Conservation (phyloP, 495 filamentous ascomycete genomes). For the Parmelia sp. region DNA sequence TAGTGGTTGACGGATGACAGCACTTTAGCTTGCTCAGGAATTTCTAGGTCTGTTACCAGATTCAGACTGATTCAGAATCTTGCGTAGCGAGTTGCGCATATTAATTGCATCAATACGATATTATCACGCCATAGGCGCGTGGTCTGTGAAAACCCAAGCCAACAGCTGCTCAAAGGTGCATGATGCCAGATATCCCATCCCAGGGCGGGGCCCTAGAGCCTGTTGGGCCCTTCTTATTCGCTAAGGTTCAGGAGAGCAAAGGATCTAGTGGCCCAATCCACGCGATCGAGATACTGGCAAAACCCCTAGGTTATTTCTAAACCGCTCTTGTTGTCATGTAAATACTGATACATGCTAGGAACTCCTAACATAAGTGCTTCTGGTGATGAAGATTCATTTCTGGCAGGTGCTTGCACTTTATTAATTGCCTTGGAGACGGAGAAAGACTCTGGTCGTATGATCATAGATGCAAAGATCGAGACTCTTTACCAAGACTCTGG, state of each 20-base stretch:
- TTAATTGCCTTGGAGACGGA: not conserved
- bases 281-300: slow-evolving; percentile 3
- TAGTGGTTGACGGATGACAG: not conserved
- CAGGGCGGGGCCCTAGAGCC: not conserved
- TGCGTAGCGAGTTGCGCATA: not conserved
- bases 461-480: slow-evolving; percentile 11
- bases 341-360: not conserved
- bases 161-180: not conserved
- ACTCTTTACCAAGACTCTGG: not conserved
- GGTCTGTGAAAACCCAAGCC: not conserved
- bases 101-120: no score
- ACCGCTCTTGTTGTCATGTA: not conserved
- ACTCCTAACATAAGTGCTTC: not conserved
- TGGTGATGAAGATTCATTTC: not conserved
- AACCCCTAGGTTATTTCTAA: slow-evolving; percentile 5
- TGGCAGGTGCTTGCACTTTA: not conserved
- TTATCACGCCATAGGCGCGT: not conserved
- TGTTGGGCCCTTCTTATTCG: not conserved
- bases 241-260: slow-evolving; percentile 7
- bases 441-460: not conserved
- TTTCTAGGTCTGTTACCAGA: not conserved
- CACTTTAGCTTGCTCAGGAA: not conserved
- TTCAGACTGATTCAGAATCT: not conserved
- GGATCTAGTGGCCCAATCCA: slow-evolving; percentile 5
- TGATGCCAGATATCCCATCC: not conserved